Evolutionary conservation across 1,284 basidiomycete species (phyloP).

Genomic region (Lentinula novae-zelandiae): DNA sequence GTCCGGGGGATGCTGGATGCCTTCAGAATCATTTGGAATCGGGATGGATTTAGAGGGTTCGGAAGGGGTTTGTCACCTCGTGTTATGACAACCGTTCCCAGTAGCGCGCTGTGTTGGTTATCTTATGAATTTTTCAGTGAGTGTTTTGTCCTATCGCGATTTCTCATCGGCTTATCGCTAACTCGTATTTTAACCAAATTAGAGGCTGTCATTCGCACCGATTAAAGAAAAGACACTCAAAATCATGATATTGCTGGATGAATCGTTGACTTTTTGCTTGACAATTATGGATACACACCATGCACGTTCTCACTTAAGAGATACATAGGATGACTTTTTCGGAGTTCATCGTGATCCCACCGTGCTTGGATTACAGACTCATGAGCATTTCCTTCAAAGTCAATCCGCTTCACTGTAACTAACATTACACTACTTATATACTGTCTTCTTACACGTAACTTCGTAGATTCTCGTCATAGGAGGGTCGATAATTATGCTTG

Average conservation of each 20-base stretch:
- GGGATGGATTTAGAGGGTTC: conserved; percentile 87
- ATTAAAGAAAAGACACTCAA: conserved; percentile 15
- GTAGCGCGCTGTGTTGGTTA: conserved; percentile 96
- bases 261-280: neutral
- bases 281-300: neutral
- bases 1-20: conserved; percentile 88
- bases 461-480: neutral
- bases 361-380: neutral
- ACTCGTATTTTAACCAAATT: conserved; percentile 18
- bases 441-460: neutral
- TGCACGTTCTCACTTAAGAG: neutral
- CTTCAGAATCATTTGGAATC: conserved; percentile 81
- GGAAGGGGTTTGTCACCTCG: conserved; percentile 86
- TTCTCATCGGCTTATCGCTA: conserved; percentile 9
- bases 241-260: conserved; percentile 1
- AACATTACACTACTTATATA: neutral
- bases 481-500: neutral
- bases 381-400: neutral
- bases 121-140: conserved; percentile 96
- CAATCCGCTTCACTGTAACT: neutral
- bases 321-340: neutral
- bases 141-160: conserved; percentile 30
- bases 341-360: neutral
- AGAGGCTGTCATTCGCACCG: conserved; percentile 68
- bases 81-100: conserved; percentile 94